A percentile compares a stretch with the other conserved stretches of the same genome.
phyloP scores from a whole-genome alignment of 371 early-diverging fungal genomes.

The Rhizopus sp. region DNA sequence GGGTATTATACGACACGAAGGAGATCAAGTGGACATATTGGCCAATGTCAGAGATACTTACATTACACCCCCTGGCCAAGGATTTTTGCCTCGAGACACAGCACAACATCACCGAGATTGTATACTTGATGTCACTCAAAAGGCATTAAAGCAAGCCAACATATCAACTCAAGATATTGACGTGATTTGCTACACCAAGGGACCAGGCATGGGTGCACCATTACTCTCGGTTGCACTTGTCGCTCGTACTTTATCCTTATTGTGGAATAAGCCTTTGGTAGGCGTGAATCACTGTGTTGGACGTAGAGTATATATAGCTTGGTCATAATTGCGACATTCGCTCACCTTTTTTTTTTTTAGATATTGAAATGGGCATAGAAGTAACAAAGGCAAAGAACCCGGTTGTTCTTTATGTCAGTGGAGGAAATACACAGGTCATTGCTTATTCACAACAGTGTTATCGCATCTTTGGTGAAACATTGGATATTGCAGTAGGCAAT shows the following conservation, averaged over 20 bases:
- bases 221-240: conserved; percentile 92
- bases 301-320: conserved; percentile 54
- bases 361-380: conserved; percentile 99
- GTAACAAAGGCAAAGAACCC: conserved; percentile 97
- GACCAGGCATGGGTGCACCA: conserved; percentile 99
- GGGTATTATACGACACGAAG: conserved; percentile 89
- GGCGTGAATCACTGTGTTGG: conserved; percentile 99
- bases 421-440: conserved; percentile 99
- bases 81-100: conserved; percentile 97
- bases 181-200: conserved; percentile 97
- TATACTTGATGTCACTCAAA: conserved; percentile 76
- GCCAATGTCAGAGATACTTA: conserved; percentile 96
- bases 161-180: conserved; percentile 82
- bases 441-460: conserved; percentile 94
- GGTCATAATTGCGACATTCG: neutral
- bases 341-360: conserved; percentile 28
- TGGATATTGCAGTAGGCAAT: conserved; percentile 99
- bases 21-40: conserved; percentile 65
- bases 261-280: conserved; percentile 95
- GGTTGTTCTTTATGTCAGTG: conserved; percentile 98
- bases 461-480: conserved; percentile 99
- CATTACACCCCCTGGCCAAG: conserved; percentile 97
- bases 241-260: conserved; percentile 91
- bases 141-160: conserved; percentile 81
- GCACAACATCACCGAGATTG: conserved; percentile 94